Evolutionary conservation across 2,329 filamentous ascomycete genomes (phyloP).

Genomic region (Cladorrhinum sp.): DNA sequence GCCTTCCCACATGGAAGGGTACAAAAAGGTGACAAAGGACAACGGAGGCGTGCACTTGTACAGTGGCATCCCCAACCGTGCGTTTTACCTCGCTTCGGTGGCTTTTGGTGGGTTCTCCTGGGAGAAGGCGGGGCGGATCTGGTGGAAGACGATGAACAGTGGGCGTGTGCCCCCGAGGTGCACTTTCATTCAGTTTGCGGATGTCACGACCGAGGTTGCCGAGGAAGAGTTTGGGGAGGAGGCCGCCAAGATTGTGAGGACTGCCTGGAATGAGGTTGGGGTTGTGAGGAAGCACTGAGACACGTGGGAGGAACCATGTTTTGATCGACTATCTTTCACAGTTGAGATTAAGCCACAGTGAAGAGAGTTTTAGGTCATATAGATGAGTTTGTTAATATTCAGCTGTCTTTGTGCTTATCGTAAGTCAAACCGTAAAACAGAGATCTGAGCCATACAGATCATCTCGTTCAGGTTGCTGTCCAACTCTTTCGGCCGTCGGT

Average conservation of each 20-base stretch:
- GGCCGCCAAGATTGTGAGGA: conserved; percentile 42
- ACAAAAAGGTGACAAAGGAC: conserved; percentile 38
- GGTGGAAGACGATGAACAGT: conserved; percentile 49
- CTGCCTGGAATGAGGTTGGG: conserved; percentile 49
- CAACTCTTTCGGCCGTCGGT: too few relatives aligned
- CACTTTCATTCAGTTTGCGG: conserved; percentile 48
- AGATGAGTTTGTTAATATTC: too few relatives aligned
- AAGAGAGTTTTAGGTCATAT: too few relatives aligned
- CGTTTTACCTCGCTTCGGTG: conserved; percentile 49
- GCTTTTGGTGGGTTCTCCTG: conserved; percentile 52
- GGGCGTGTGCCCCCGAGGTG: conserved; percentile 40
- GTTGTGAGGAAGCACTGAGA: conserved; percentile 32
- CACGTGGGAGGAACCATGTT: too few relatives aligned
- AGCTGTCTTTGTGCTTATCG: too few relatives aligned
- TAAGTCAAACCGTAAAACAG: too few relatives aligned
- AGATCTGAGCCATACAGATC: too few relatives aligned
- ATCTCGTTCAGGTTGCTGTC: too few relatives aligned
- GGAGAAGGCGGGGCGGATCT: conserved; percentile 52
- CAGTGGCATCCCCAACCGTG: conserved; percentile 57
- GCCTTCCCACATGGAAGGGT: conserved; percentile 43
- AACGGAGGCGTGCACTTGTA: conserved; percentile 54
- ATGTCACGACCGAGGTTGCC: conserved; percentile 46
- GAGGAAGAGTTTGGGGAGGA: conserved; percentile 41
- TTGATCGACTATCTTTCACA: too few relatives aligned
- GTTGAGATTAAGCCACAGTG: too few relatives aligned